Percentiles rank a stretch among this genome's conserved stretches.
Conservation (phyloP, 2,329 filamentous ascomycete genomes). For the Dactylellina sp. region DNA sequence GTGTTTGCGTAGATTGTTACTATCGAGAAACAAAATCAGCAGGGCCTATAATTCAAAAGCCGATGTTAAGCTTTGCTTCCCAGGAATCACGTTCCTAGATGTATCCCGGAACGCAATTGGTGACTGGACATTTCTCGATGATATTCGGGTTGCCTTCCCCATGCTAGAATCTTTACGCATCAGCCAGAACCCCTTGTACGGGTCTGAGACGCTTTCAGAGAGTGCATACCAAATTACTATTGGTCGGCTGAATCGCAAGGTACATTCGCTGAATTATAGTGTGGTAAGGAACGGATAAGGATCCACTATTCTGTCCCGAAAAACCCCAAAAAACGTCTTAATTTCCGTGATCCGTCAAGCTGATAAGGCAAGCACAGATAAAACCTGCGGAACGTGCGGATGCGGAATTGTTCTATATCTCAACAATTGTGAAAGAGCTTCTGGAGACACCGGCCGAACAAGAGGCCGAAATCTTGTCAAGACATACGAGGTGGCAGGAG, state of each 20-base stretch:
- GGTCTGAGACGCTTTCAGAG: conserved; percentile 63
- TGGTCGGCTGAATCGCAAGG: conserved; percentile 33
- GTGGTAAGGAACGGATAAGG: conserved; percentile 42
- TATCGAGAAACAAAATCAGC: conserved; percentile 81
- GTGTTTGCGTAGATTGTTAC: conserved; percentile 72
- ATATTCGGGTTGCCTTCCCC: conserved; percentile 72
- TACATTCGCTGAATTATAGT: conserved; percentile 41
- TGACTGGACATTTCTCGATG: conserved; percentile 76
- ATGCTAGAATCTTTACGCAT: conserved; percentile 80
- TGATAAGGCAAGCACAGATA: conserved; percentile 65
- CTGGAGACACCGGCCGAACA: conserved; percentile 71
- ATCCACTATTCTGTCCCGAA: conserved; percentile 12
- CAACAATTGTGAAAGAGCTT: conserved; percentile 81
- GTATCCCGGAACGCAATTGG: conserved; percentile 77
- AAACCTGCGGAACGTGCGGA: conserved; percentile 80
- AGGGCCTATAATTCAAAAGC: conserved; percentile 62
- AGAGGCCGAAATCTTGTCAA: conserved; percentile 68
- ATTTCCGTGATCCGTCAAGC: neutral
- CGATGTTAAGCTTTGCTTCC: conserved; percentile 67
- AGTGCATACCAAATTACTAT: conserved; percentile 62
- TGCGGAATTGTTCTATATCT: conserved; percentile 93
- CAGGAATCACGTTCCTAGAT: conserved; percentile 74
- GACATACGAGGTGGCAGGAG: conserved; percentile 78
- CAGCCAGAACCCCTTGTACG: conserved; percentile 80
- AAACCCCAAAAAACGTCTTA: neutral